Percentiles rank a stretch among this genome's conserved stretches.
These are phyloP conservation scores for Dothistroma septosporum DNA, from an alignment of 2,329 filamentous ascomycete species.

Conservation along the genomic window DNA sequence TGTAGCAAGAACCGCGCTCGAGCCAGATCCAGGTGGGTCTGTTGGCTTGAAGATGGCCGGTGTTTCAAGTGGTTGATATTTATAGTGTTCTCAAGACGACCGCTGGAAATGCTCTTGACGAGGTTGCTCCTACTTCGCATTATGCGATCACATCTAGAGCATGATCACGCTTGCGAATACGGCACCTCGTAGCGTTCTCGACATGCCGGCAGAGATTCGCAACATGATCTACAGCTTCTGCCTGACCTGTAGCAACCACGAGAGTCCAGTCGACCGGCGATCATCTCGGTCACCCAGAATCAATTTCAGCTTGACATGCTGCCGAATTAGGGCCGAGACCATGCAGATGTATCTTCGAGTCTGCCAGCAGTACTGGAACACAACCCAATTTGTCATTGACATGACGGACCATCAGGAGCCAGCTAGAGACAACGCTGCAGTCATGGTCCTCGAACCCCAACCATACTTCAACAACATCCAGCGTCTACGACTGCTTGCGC, in stretches of 20 bases:
- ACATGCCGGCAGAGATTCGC: not conserved
- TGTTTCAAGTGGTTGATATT: no score
- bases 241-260: not conserved
- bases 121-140: not conserved
- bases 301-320: not conserved
- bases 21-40: not conserved
- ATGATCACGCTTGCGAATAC: not conserved
- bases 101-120: not conserved
- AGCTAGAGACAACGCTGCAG: not conserved
- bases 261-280: not conserved
- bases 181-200: not conserved
- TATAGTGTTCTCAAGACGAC: no score
- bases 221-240: not conserved
- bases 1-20: not conserved
- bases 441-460: not conserved
- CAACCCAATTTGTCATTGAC: not conserved
- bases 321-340: not conserved
- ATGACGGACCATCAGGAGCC: not conserved
- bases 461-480: not conserved
- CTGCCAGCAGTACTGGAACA: not conserved
- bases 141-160: not conserved
- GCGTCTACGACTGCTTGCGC: not conserved
- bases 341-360: not conserved
- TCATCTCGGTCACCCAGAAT: not conserved
- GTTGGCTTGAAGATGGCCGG: not conserved